Percentiles rank a stretch among this genome's conserved stretches.
These are phyloP conservation scores for Yamadazyma nakazawae DNA, from an alignment of 805 yeast species.

Conservation along the genomic window DNA sequence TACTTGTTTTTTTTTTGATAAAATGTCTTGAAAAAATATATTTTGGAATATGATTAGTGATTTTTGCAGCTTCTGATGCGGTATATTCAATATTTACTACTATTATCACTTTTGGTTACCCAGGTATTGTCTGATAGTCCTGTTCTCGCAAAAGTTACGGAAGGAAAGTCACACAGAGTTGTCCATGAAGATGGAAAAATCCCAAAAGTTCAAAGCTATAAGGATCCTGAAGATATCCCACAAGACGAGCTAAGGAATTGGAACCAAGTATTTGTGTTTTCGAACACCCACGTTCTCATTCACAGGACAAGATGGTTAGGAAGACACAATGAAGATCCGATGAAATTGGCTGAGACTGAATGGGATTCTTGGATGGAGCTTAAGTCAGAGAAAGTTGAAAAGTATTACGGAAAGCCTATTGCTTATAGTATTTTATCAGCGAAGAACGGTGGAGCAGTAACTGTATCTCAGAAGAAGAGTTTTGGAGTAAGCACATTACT, in stretches of 20 bases:
- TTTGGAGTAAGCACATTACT: neutral
- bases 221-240: conserved; percentile 4
- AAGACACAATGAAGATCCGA: neutral
- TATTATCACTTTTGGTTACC: neutral
- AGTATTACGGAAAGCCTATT: conserved; percentile 3
- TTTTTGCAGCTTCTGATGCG: neutral
- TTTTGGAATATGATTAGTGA: neutral
- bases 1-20: too few relatives aligned
- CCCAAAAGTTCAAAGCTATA: neutral
- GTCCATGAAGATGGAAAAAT: neutral
- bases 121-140: neutral
- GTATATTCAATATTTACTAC: neutral
- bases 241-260: conserved; percentile 5
- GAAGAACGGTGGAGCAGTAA: conserved; percentile 4
- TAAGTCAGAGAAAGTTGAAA: neutral
- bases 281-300: conserved; percentile 6
- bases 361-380: conserved; percentile 12
- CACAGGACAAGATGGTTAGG: conserved; percentile 10
- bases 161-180: neutral
- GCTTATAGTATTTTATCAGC: conserved; percentile 4
- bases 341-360: neutral
- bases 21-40: too few relatives aligned
- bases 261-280: conserved; percentile 7
- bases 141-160: neutral
- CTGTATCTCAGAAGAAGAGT: neutral